Base-by-base conservation (phyloP, 2,329 filamentous ascomycete species). In the Cercospora sp. region DNA sequence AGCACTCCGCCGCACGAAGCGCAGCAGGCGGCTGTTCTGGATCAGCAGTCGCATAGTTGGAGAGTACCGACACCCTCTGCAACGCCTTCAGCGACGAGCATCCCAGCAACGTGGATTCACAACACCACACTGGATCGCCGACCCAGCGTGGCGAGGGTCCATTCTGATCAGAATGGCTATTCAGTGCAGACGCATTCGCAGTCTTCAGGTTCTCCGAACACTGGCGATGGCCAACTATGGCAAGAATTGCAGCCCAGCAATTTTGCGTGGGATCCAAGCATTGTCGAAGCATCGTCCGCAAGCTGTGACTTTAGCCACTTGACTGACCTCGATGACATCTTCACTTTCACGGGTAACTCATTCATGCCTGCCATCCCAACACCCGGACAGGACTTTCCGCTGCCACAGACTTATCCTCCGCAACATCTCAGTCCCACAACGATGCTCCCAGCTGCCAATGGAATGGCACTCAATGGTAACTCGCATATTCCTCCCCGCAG, bases 271-370 rank as follows among this genome's bases (percentile, higher is more conserved):
- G 71, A 71, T 43, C 68, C 68, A 43, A 72, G 66, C 55, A 37
- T 70, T 2, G 68, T 70, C 12, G 70, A 72, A 24, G 68, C 68
- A 3, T 69, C 70, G 4, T 72, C 70, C 10, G 66, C 70, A 16
- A 73, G 66, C 58, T 71, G 67, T 45, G 71, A 69, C 65, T 73
- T 73, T 58, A 70, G 67, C 26, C 71, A 73, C 66, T 53, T 73
- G 45, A 70, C 68, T 2, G 71, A 70, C 45, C 61, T 73, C 60
- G 71, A 73, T 34, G 71, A 73, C 18, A 71, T 73, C 21, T 73
- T 73, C 53, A 68, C 71, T 26, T 73, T 70, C 57, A 73, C 71
- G 26, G 71, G 68, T 6, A 70, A 72, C 34, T 67, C 70, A 2
- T 72, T 70, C 60, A 63, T 71, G 59, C 65, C 67, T 40, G 59